A percentile compares a stretch with the other conserved stretches of the same genome.
Evolutionary conservation across 352 stramenopile genomes (phyloP).

Genomic region (Globisporangium carolinianum): DNA sequence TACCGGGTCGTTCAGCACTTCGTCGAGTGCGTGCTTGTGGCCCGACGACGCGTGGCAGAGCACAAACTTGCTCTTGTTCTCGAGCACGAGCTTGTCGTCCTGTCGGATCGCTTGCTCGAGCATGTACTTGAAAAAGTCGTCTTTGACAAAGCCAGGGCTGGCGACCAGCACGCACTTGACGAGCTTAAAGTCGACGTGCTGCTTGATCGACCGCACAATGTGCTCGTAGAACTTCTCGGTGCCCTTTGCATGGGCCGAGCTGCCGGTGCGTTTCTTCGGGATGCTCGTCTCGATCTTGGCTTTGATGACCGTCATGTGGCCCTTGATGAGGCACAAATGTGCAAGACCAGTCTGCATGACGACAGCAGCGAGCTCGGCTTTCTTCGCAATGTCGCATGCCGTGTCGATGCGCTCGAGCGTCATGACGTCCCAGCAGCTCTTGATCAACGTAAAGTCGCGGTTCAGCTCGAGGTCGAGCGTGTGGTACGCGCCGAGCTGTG

Average conservation of each 20-base stretch:
- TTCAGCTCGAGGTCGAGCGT: conserved; percentile 96
- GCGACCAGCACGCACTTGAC: conserved; percentile 96
- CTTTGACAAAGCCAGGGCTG: conserved; percentile 95
- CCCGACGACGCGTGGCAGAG: conserved; percentile 92
- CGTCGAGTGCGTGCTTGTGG: conserved; percentile 97
- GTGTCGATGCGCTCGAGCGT: conserved; percentile 95
- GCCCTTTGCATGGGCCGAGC: conserved; percentile 89
- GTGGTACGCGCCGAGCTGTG: conserved; percentile 94
- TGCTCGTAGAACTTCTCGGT: conserved; percentile 96
- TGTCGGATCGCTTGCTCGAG: conserved; percentile 86
- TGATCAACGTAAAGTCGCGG: conserved; percentile 94
- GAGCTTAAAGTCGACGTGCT: conserved; percentile 95
- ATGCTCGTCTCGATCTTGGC: conserved; percentile 95
- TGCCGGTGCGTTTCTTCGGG: conserved; percentile 96
- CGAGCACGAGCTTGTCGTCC: conserved; percentile 92
- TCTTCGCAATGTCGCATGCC: conserved; percentile 91
- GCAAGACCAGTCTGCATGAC: conserved; percentile 95
- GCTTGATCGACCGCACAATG: conserved; percentile 92
- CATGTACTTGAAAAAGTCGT: conserved; percentile 97
- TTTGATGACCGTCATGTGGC: conserved; percentile 93
- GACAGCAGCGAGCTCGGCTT: conserved; percentile 94
- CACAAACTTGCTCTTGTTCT: conserved; percentile 97
- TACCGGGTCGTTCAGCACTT: conserved; percentile 92
- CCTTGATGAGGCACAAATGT: conserved; percentile 97
- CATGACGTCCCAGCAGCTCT: conserved; percentile 97